Evolutionary conservation across 2,329 filamentous ascomycete genomes (phyloP), one percentile per base, ranked within the genome.

Genomic region (Trichoderma cornu-damae): DNA sequence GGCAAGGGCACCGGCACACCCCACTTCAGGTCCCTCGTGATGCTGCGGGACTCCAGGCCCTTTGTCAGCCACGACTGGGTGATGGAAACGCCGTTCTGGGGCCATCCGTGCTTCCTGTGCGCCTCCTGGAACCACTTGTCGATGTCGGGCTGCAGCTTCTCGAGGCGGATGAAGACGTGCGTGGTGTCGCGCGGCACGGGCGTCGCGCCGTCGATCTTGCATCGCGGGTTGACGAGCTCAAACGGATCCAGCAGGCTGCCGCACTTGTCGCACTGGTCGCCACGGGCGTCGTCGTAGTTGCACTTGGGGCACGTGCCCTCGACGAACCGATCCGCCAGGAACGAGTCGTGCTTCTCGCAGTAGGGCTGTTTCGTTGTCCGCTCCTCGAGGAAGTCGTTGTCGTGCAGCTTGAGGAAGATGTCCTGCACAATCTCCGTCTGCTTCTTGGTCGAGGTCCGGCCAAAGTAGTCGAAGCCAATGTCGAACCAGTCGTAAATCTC

Each of bases 401-500:
- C 82, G 75, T 91, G 81, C n/a, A 99, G 82, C 70, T 91, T 86
- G 57, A 79, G 77, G 74, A 97, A 97, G 63, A 97, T 92, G 62
- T 89, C 84, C 74, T 97, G 94, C 8, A 92, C 89, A 66, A 99
- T 97, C 64, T 90, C 83, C 20, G 91, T 96, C 74, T 97, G 94
- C 67, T 94, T 83, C 55, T 83, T 75, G 16, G 93, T 97, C 3
- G 92, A 90, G 4, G 94, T 97, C 59, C 92, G 87, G 61, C 92
- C 94, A 70, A 97, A 99, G 73, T 92, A 87, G 75, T 97, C 93
- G 70, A 97, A 97, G 59, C 83, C 86, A 68, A 97, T 93, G 69
- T 91, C 85, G 76, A 99, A 99, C 90, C 93, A 96, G 72, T 95
- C 83, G 73, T 97, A 97, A 63, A 96, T 88, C 48, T 88, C 89